Evolutionary conservation across 352 stramenopile species (phyloP), one percentile per base, ranked within the genome.

Genomic region (Chrysophaeum taylorii): DNA sequence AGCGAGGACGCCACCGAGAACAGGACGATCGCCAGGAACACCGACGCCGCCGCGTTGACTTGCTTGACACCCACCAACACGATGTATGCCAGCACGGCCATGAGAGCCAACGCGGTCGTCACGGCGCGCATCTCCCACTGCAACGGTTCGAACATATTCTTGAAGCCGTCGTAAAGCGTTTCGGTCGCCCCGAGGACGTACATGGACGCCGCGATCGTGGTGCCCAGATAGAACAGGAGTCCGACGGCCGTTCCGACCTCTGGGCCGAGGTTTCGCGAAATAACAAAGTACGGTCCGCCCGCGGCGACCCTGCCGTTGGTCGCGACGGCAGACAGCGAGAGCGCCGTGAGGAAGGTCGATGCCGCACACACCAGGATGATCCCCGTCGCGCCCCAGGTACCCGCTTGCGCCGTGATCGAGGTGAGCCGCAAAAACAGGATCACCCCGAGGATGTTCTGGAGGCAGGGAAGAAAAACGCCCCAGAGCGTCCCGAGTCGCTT

Each of bases 361-460:
- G 84, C 36, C 61, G 90, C 87, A 42, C 83, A 87, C 29, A 89
- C 69, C 1, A 81, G 36, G 2, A 86, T 68, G 36, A 86, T 70
- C 0, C 73, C 52, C 0, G 77, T 76, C 12, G 78, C 77, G 31
- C 74, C 54, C 50, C 81, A 64, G 15, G 83, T 80, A 2, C 88
- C 88, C 0, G 88, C 88, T 73, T 94, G 88, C 0, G 84, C 87
- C 1, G 90, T 80, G 41, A 89, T 89, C 82, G 83, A 91, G 2
- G 85, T 84, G 23, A 93, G 82, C 2, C 87, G 85, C 15, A 93
- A 83, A 75, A 93, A 94, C 27, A 94, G 71, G 54, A 94, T 91
- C 33, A 94, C 86, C 41, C 88, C 87, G 42, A 93, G 88, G 77
- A 94, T 94, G 73, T 92, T 92, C 70, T 92, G 81, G 29, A 93